Conservation (phyloP, 192 early-diverging fungal genomes). For the Mortierella antarctica region DNA sequence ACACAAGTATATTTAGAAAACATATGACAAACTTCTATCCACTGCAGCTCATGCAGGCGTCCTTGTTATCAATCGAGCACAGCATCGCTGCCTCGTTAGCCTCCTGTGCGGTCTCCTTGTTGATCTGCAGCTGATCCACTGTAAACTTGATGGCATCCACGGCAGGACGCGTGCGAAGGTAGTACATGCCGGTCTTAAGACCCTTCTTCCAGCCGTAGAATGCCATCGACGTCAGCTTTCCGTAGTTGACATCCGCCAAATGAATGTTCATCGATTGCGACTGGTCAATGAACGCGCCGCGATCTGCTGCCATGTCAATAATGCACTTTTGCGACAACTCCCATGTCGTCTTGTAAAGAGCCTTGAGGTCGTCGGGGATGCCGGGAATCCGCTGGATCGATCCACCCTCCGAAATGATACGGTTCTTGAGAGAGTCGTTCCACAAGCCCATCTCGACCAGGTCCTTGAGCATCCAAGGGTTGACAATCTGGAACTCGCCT, state of each 20-base stretch:
- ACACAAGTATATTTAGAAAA: no score
- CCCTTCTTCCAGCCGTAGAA: slow-evolving; percentile 99
- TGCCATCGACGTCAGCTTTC: slow-evolving; percentile 96
- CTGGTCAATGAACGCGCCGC: slow-evolving; percentile 98
- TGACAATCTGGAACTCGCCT: slow-evolving; percentile 99
- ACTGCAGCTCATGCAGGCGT: slow-evolving; percentile 77
- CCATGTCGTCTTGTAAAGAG: slow-evolving; percentile 96
- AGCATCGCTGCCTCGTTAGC: slow-evolving; percentile 73
- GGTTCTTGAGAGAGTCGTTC: slow-evolving; percentile 94
- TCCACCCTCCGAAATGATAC: slow-evolving; percentile 92
- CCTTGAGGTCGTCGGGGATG: slow-evolving; percentile 88
- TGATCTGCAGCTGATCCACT: slow-evolving; percentile 80
- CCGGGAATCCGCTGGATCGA: slow-evolving; percentile 80
- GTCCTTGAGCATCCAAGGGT: slow-evolving; percentile 95
- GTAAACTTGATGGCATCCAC: slow-evolving; percentile 99
- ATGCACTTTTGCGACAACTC: slow-evolving; percentile 89
- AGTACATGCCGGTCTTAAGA: slow-evolving; percentile 99
- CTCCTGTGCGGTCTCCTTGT: slow-evolving; percentile 51
- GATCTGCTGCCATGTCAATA: slow-evolving; percentile 97
- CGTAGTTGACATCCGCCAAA: slow-evolving; percentile 91
- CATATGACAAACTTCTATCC: no score
- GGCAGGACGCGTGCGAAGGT: slow-evolving; percentile 93
- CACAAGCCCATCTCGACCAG: slow-evolving; percentile 91
- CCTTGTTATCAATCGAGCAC: slow-evolving; percentile 93
- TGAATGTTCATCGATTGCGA: slow-evolving; percentile 96